Conservation (phyloP, 768 basidiomycete genomes). For the Boletus coccyginus region DNA sequence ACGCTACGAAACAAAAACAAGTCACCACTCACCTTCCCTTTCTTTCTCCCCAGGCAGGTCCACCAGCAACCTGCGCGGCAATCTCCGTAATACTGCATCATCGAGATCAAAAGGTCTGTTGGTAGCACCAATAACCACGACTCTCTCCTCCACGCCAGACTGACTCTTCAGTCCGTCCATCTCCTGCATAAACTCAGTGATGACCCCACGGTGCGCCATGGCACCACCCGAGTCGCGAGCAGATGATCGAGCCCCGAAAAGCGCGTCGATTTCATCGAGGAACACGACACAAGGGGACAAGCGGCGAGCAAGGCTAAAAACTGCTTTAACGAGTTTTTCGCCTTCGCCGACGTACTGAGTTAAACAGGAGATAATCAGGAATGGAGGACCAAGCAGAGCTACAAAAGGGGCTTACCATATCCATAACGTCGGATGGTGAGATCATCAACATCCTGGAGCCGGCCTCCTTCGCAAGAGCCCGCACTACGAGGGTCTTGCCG, state of each 20-base stretch:
- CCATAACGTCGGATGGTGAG: conserved; percentile 92
- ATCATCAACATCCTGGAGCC: conserved; percentile 91
- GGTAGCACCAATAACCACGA: conserved; percentile 92
- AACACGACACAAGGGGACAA: conserved; percentile 92
- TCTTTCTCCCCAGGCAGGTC: conserved; percentile 88
- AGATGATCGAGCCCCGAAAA: conserved; percentile 84
- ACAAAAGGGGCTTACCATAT: conserved; percentile 64
- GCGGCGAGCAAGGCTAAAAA: conserved; percentile 82
- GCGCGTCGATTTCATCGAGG: conserved; percentile 91
- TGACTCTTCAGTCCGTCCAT: conserved; percentile 87
- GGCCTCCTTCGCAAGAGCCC: conserved; percentile 90
- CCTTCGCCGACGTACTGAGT: conserved; percentile 82
- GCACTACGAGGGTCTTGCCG: conserved; percentile 88
- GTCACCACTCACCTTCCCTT: conserved; percentile 60
- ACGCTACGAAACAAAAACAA: not conserved
- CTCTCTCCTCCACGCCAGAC: conserved; percentile 58
- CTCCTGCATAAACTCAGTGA: conserved; percentile 94
- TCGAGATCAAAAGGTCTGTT: conserved; percentile 90
- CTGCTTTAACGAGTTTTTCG: conserved; percentile 84
- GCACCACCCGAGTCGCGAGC: conserved; percentile 74
- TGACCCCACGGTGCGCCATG: conserved; percentile 82
- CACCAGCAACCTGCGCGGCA: conserved; percentile 83
- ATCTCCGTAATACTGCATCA: conserved; percentile 85
- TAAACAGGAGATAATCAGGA: conserved; percentile 4
- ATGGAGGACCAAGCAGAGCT: not conserved